A percentile compares a stretch with the other conserved stretches of the same genome.
Conservation (phyloP, 177 flowering plant genomes). For the Vitis hybrid region DNA sequence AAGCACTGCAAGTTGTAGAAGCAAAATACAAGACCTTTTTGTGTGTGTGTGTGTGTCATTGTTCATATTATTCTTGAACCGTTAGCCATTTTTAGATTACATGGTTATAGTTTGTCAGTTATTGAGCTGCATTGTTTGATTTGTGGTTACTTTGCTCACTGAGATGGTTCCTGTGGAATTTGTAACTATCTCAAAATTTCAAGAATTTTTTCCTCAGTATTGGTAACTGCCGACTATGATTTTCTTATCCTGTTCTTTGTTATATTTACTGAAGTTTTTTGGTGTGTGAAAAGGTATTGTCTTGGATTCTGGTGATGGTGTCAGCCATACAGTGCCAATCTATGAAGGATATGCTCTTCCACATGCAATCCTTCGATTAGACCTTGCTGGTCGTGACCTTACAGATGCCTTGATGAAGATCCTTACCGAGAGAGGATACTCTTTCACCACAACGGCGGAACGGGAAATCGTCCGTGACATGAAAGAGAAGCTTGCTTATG, state of each 20-base stretch:
- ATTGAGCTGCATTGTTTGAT: no score
- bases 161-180: no score
- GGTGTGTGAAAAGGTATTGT: slow-evolving; percentile 19
- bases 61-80: no score
- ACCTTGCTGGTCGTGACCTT: slow-evolving; percentile 33
- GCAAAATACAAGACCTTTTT: no score
- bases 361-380: slow-evolving; percentile 30
- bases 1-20: not conserved
- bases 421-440: slow-evolving; percentile 33
- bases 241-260: not conserved
- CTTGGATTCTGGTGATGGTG: slow-evolving; percentile 33
- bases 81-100: no score
- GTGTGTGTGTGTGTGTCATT: no score
- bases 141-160: no score
- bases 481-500: slow-evolving; percentile 33
- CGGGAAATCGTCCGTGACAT: slow-evolving; percentile 39
- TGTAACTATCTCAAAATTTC: no score
- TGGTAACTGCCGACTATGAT: not conserved
- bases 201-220: not conserved
- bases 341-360: slow-evolving; percentile 33
- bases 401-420: slow-evolving; percentile 33
- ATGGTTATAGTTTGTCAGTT: no score
- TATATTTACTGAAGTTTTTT: not conserved
- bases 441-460: slow-evolving; percentile 32
- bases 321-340: slow-evolving; percentile 31